Evolutionary conservation across 2,329 filamentous ascomycete species (phyloP), one percentile per base, ranked within the genome.

Genomic region (Xylariales sp.): DNA sequence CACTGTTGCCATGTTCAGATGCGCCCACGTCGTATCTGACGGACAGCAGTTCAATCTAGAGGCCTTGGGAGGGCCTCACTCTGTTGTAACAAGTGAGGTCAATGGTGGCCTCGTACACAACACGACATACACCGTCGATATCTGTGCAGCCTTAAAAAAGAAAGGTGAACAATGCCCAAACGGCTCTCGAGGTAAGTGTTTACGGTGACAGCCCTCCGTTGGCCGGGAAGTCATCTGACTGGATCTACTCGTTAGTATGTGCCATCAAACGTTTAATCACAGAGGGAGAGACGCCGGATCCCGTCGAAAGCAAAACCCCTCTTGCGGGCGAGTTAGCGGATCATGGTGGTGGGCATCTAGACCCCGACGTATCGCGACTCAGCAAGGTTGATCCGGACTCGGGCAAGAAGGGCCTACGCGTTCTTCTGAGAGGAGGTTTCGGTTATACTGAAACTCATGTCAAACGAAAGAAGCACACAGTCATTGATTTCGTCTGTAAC

Each of bases 401-500:
- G 3, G 84, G 88, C 28, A 89, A 88, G 69, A 89, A 96, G 73
- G 94, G 95, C 1, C 75, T 97, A 10, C 85, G 89, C 16, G 78
- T 96, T 0, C 88, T 90, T 68, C 79, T 97, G 57, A 83, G 85
- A 65, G 89, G 89, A n/a, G 87, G 88, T 14, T 84, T 81, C 53
- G 83, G 86, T 69, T 81, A 80, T 7, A 39, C 36, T 10, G 83
- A 87, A 56, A 91, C 89, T 7, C 83, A 85, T 61, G 82, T 85
- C 56, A 83, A 84, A 62, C 81, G 81, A 34, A 83, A 87, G 67
- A 92, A 97, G 79, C 90, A 89, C 75, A 93, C 94, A 3, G 86
- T 97, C 9, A 87, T 98, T 62, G 92, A 97, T 75, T 94, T 98
- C 73, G 78, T 94, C 23, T 99, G 96, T 81, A 91, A 97, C 76